These are phyloP conservation scores for Solanum etuberosum DNA, from an alignment of 257 asterid species.

Conservation along the genomic window DNA sequence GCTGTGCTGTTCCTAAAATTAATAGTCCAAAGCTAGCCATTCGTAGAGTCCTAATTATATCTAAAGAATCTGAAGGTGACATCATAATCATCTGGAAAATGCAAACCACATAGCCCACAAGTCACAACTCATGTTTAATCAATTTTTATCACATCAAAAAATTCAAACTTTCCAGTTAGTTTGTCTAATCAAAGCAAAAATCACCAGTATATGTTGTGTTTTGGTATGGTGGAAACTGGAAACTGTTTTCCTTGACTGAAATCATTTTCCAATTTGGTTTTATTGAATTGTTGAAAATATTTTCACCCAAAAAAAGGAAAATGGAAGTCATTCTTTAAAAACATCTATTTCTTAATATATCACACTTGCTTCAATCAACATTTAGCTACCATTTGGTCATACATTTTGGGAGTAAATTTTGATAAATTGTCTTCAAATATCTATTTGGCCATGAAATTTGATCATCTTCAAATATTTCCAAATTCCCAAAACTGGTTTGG, in stretches of 20 bases:
- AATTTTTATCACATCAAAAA: not conserved
- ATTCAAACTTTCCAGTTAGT: not conserved
- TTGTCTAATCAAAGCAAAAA: not conserved
- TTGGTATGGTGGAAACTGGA: not conserved
- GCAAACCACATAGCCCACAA: not conserved
- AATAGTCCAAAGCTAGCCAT: conserved; percentile 76
- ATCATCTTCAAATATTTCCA: not conserved
- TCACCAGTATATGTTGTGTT: not conserved
- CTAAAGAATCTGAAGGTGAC: conserved; percentile 44
- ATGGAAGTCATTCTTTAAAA: not conserved
- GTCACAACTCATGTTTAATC: not conserved
- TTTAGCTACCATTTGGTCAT: not conserved
- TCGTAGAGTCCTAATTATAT: conserved; percentile 52
- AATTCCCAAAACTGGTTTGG: not conserved
- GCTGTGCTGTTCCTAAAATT: conserved; percentile 71
- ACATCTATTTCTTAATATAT: not conserved
- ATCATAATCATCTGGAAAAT: conserved; percentile 50
- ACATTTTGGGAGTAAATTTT: not conserved
- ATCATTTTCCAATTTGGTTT: not conserved
- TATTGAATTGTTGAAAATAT: not conserved
- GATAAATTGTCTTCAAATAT: not conserved
- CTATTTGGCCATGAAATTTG: not conserved
- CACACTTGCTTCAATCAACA: not conserved
- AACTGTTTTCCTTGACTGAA: not conserved
- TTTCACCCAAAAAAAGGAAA: not conserved